Base-by-base conservation (phyloP, 345 rosid genomes). In the Garcia nutans region DNA sequence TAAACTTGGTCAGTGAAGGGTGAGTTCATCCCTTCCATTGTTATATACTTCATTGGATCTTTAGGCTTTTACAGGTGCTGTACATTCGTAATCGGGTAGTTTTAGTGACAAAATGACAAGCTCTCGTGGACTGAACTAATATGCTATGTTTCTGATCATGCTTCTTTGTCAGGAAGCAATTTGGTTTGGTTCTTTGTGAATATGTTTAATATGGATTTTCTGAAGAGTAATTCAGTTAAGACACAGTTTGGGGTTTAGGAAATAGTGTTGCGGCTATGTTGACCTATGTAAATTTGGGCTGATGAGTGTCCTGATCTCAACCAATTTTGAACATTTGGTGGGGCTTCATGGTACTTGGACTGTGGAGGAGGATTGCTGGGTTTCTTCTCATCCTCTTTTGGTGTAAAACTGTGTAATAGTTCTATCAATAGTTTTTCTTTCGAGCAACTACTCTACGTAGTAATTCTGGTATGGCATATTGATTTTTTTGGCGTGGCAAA, bases 1-100 rank as follows among this genome's bases (percentile, higher is more conserved):
- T 88, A 74, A 89, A 84, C 85, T 81, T 91, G 86, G 84, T 91
- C 76, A 86, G 92, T 81, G 92, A 89, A 87, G 97, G 97, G 97
- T 91, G 82, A 86, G 96, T 69, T 68, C 69, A 37, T 76, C 37
- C 22, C 23, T 71, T 66, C 74, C 62, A 17, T 44, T 57, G 67
- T 66, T 63, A 52, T 57, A 50, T 69, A 37, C 76, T 79, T 76
- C 45, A 64, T 69, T 76, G 72, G 56, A 67, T 74, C 74, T 31
- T 71, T 79, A 47, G 37, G 52, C 76, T 73, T 45, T 41, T 70
- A 75, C 72, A 73, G 83, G 81, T 73, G 59, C 68, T 44, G 63
- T 55, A 16, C 54, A 57, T 59, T 57, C 41, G 28, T 37, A 54
- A 65, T 54, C 57, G 63, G 15, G n/a, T 77, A 12, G 47, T 45